A percentile compares a stretch with the other conserved stretches of the same genome.
phyloP scores from a whole-genome alignment of 768 basidiomycete genomes.

The Panaeolus cyanescens region DNA sequence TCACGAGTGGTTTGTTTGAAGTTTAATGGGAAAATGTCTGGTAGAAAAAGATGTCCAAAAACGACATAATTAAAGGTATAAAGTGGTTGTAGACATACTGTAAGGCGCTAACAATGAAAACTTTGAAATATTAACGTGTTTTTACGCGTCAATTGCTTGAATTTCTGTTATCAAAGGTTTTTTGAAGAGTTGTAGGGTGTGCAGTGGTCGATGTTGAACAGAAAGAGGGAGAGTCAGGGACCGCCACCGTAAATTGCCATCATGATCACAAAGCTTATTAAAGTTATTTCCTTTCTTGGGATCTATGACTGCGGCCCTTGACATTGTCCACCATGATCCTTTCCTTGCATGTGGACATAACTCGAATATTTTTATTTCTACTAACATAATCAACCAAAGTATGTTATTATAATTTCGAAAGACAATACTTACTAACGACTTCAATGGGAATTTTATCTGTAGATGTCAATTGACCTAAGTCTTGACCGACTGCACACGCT shows the following conservation, averaged over 20 bases:
- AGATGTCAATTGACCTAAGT: constrained; percentile 70
- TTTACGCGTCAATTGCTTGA: neutral
- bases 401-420: neutral
- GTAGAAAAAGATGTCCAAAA: neutral
- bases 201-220: no score
- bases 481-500: constrained; percentile 60
- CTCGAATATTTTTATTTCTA: neutral
- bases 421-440: neutral
- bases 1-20: no score
- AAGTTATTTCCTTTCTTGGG: neutral
- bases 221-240: no score
- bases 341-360: neutral
- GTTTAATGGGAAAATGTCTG: neutral
- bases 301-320: neutral
- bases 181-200: no score
- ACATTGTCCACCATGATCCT: neutral
- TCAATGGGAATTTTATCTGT: neutral
- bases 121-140: neutral
- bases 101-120: no score
- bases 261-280: no score
- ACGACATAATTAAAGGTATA: neutral
- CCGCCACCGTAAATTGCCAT: no score
- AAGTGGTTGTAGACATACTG: neutral
- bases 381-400: neutral
- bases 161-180: neutral